Base-by-base conservation (phyloP, 2,329 filamentous ascomycete genomes). In the Alternaria alternata region DNA sequence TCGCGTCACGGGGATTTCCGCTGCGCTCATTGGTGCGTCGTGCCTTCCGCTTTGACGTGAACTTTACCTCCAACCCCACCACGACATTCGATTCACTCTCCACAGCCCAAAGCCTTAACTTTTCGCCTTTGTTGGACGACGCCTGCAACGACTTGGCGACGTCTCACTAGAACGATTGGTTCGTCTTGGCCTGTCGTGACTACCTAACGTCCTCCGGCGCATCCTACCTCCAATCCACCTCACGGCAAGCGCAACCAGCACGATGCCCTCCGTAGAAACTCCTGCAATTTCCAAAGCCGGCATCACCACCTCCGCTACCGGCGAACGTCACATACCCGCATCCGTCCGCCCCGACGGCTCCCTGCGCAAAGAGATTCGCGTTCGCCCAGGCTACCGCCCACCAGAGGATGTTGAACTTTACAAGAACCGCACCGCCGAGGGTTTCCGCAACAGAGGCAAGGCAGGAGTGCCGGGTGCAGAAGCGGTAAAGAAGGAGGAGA, bases 341-440 rank as follows among this genome's bases (percentile, higher is more conserved):
- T 98, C 94, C 0, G 83, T 88, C 43, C 91, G 96, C 55, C 82
- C 95, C 24, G 95, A 99, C 76, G 95, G 95, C 59, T 93, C 91
- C 51, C 92, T 92, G n/a, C 89, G 95, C 57, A 96, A 92, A 75
- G 94, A 97, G 73, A 98, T 98, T 76, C 92, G 92, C 74, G 93
- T 99, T 62, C 89, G 93, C 30, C 94, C 95, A 0, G 96, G 95
- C 54, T 99, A 97, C 80, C 89, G 89, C 34, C 96, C 95, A 1
- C 93, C 94, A 0, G 95, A 99, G 81, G 95, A 99, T 79, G 90
- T 98, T 65, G 93, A 97, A 75, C 85, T 97, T 46, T 99, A 99
- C 86, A 96, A 93, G 82, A 97, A 96, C 79, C 89, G 92, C 58
- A 93, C 90, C 1, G 94, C 94, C 51, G 91, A 95, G 76, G 88